Evolutionary conservation across 768 basidiomycete species (phyloP), one percentile per base, ranked within the genome.

Genomic region (Suillus hirtellus): DNA sequence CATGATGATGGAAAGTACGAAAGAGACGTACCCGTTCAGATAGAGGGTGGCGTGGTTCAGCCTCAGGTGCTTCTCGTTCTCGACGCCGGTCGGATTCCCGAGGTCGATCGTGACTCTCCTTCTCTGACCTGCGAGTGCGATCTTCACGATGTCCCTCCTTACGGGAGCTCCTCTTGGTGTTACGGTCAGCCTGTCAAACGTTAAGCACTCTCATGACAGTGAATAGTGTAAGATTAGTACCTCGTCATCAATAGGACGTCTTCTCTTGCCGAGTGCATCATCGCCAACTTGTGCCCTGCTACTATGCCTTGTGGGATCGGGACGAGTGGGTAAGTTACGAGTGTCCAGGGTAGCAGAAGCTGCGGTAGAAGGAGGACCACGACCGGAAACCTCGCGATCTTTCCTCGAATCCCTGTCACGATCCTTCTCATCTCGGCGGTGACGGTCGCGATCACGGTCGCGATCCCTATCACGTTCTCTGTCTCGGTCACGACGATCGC

Each of bases 81-180:
- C 83, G 76, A 49, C 89, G 83, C 61, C 91, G 81, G 65, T 90
- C 83, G 3, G 87, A 84, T 27, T 93, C 91, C 61, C 89, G 84
- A 35, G 75, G 78, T 54, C 89, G 82, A 37, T 91, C 89, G 63
- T 87, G 84, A 34, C 80, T 73, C 53, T 92, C 90, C 72, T 90
- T 90, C 50, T 92, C 91, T 14, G 80, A 77, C 60, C 90, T 85
- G 34, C 90, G 86, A 65, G 77, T 78, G 42, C 90, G 82, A 44
- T 93, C 91, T 61, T 93, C 92, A 56, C 90, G 86, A 69, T 91
- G 89, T 37, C 84, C 76, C 3, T 92, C 90, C 71, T 90, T 90
- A 56, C 92, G 86, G 63, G 91, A 89, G 63, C 85, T 84, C n/a
- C 92, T 88, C 73, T 93, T 93, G n/a, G 87, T 83, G 40, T 82